Percentiles rank a stretch among this genome's conserved stretches.
Evolutionary conservation across 768 basidiomycete species (phyloP).

Genomic region (Trametes sanguinea): DNA sequence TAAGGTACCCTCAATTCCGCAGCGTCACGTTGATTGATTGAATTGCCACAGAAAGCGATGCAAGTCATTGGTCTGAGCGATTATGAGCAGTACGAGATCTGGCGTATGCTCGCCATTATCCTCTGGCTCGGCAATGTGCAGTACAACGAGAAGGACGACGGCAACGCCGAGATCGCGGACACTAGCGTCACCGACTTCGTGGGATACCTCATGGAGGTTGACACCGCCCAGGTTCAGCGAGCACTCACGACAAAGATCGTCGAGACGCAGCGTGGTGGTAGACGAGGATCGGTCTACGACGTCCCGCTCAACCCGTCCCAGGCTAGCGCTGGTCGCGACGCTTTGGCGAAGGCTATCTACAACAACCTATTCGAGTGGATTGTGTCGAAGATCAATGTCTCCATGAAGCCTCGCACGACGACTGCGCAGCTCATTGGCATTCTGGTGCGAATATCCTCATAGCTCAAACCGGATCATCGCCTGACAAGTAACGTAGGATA

Average conservation of each 20-base stretch:
- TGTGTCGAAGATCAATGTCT: conserved; percentile 91
- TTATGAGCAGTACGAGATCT: conserved; percentile 89
- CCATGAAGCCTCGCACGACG: conserved; percentile 85
- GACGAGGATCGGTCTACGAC: conserved; percentile 95
- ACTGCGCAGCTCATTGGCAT: conserved; percentile 89
- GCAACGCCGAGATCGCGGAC: conserved; percentile 81
- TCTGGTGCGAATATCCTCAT: conserved; percentile 46
- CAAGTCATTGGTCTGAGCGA: conserved; percentile 82
- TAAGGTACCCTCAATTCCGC: conserved; percentile 39
- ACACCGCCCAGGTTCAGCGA: conserved; percentile 78
- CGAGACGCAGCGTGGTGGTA: conserved; percentile 91
- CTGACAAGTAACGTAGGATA: conserved; percentile 58
- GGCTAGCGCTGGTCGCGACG: conserved; percentile 85
- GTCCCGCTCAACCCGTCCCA: conserved; percentile 94
- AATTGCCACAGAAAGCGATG: conserved; percentile 78
- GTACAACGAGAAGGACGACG: conserved; percentile 85
- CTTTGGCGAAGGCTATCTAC: conserved; percentile 93
- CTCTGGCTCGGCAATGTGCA: conserved; percentile 98
- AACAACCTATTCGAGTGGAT: conserved; percentile 99
- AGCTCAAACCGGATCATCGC: neutral
- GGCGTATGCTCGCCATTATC: conserved; percentile 87
- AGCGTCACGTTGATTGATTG: conserved; percentile 4
- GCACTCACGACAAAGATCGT: conserved; percentile 82
- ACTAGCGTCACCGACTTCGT: conserved; percentile 92
- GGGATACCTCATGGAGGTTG: conserved; percentile 90